Conservation (phyloP, 352 stramenopile species). For the Globisporangium lucens region DNA sequence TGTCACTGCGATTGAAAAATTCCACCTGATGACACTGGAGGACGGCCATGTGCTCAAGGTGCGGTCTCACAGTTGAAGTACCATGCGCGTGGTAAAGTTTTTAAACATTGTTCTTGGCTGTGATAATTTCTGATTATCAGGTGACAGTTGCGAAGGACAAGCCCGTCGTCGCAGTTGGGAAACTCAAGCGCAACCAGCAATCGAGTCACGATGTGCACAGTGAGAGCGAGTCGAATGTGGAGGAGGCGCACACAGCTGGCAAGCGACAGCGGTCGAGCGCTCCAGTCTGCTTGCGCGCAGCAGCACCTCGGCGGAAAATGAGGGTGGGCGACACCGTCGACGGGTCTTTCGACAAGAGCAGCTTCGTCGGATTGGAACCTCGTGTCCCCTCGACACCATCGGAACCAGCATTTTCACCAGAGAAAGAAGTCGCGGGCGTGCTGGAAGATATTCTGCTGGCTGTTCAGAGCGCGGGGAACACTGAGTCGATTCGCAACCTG, state of each 20-base stretch:
- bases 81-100: too few species aligned
- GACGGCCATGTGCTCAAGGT: constrained; percentile 81
- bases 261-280: constrained; percentile 71
- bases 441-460: constrained; percentile 26
- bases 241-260: constrained; percentile 33
- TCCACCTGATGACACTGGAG: constrained; percentile 56
- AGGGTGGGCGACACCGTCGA: not conserved
- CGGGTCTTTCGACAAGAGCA: not conserved
- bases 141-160: constrained; percentile 68
- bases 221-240: constrained; percentile 10
- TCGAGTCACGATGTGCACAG: constrained; percentile 22
- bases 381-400: not conserved
- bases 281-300: not conserved
- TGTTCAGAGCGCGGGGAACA: constrained; percentile 20
- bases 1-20: constrained; percentile 47
- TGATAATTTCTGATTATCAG: constrained; percentile 20
- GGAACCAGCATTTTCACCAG: not conserved
- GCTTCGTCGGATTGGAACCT: not conserved
- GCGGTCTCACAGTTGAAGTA: not conserved
- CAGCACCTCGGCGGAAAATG: constrained; percentile 10
- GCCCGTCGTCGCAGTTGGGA: constrained; percentile 36
- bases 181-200: constrained; percentile 67
- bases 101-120: not conserved
- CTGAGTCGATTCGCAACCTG: not conserved
- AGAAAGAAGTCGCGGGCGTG: constrained; percentile 24